Base-by-base conservation (phyloP, 495 filamentous ascomycete species). In the Parmelia sp. region DNA sequence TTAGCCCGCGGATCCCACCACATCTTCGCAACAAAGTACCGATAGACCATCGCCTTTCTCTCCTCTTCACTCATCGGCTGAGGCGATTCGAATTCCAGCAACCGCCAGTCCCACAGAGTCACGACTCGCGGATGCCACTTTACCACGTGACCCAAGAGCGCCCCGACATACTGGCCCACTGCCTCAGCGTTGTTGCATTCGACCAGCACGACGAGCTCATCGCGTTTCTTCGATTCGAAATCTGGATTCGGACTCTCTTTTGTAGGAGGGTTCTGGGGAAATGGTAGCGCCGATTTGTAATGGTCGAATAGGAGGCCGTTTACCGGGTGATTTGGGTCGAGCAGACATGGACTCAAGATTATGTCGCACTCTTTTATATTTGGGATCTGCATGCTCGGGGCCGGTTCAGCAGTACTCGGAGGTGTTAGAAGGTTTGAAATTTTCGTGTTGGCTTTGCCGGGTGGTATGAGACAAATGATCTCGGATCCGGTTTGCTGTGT, bases 31-130 rank as follows among this genome's bases (percentile, higher is more conserved):
- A 57, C 49, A 15, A 35, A 42, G 6, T 29, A 9, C 21, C 21
- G 10, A 12, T 36, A 42, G 3, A 57, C 23, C 53, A 27, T 9
- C 40, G 17, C 44, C 25, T 31, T 33, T 21, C 29, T 49, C 8
- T 62, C 25, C 25, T 4, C 3, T 12, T 44, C 19, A 2, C 6
- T 33, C 23, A 25, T 36, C 0, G 11, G 58, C 17, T 23, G 47
- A 6, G 15, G 19, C 27, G 15, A 55, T 47, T 36, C 29, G 19
- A 17, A 66, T 29, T 63, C 64, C 58, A 63, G 53, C 0, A 57
- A 25, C 12, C 67, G 42, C 67, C 67, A 69, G 42, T 66, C 63
- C 55, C 64, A 69, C 14, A 69, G 23, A 4, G 57, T 33, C 7
- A 66, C 47, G n/a, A 39, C n/a, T 27, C 56, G 63, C 11, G 42